Evolutionary conservation across 129 eudicot genomes (phyloP).

Genomic region (Artemisia annua): DNA sequence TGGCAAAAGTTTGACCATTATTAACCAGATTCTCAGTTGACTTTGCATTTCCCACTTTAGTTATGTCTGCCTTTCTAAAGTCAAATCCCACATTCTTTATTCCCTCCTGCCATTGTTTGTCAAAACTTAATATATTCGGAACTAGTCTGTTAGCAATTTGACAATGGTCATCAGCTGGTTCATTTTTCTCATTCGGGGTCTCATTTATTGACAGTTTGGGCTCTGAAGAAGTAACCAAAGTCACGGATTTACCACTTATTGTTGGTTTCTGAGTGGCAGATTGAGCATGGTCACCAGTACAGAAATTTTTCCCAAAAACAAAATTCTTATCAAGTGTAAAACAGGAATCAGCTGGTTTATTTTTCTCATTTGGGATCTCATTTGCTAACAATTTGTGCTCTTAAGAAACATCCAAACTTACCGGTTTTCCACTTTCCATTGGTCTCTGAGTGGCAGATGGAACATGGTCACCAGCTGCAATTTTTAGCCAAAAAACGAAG

Average conservation of each 20-base stretch:
- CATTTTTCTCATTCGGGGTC: neutral
- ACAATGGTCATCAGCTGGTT: neutral
- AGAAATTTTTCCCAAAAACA: too few species aligned
- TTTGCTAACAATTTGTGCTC: neutral
- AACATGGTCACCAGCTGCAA: neutral
- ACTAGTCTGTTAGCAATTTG: neutral
- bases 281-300: too few species aligned
- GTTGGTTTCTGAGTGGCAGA: constrained; percentile 34
- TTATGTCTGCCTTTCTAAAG: neutral
- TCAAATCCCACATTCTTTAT: neutral
- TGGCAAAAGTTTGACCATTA: neutral
- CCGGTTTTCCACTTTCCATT: too few species aligned
- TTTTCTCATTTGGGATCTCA: neutral
- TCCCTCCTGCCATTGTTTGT: neutral
- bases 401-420: neutral
- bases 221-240: neutral
- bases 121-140: neutral
- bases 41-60: neutral
- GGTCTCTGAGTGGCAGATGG: neutral
- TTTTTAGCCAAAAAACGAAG: neutral
- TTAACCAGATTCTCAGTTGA: neutral
- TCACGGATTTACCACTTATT: constrained; percentile 44
- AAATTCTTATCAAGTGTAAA: too few species aligned
- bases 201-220: neutral
- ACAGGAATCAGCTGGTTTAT: neutral